Evolutionary conservation across 1,284 basidiomycete genomes (phyloP).

Genomic region (Trichosporon sp.): DNA sequence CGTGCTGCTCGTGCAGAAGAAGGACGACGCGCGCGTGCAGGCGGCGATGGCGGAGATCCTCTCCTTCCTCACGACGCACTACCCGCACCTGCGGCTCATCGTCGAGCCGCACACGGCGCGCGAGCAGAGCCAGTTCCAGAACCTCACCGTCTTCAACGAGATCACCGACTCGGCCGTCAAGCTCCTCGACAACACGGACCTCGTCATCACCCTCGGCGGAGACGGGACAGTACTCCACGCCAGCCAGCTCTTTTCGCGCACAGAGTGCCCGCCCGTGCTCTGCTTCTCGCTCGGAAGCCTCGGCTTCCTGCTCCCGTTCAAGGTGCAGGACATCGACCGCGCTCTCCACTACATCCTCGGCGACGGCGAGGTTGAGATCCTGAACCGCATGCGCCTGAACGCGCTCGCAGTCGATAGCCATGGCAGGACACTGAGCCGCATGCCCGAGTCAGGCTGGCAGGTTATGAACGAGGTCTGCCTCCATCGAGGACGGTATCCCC

Average conservation of each 20-base stretch:
- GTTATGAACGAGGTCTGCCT: conserved; percentile 97
- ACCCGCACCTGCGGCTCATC: conserved; percentile 34
- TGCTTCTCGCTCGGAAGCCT: conserved; percentile 96
- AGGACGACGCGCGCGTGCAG: conserved; percentile 48
- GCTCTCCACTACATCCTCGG: conserved; percentile 67
- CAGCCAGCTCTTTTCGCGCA: conserved; percentile 78
- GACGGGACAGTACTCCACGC: conserved; percentile 95
- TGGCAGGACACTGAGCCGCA: conserved; percentile 54
- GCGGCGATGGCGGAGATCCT: conserved; percentile 50
- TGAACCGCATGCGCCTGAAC: conserved; percentile 79
- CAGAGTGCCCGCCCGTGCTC: conserved; percentile 86
- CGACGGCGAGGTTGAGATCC: conserved; percentile 53
- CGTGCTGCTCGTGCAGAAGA: conserved; percentile 54
- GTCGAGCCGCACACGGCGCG: conserved; percentile 42
- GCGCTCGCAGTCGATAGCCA: conserved; percentile 68
- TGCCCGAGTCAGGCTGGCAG: conserved; percentile 63
- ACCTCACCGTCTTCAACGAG: conserved; percentile 17
- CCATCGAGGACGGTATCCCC: conserved; percentile 84
- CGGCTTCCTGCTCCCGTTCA: conserved; percentile 90
- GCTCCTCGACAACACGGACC: conserved; percentile 56
- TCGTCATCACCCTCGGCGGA: conserved; percentile 87
- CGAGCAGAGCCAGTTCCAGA: conserved; percentile 34
- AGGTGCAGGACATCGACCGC: conserved; percentile 54
- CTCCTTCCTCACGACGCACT: conserved; percentile 32
- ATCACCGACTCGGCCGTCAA: not conserved